Evolutionary conservation across 176 grass and related monocot species (phyloP), one percentile per base, ranked within the genome.

Genomic region (Avena atlantica): DNA sequence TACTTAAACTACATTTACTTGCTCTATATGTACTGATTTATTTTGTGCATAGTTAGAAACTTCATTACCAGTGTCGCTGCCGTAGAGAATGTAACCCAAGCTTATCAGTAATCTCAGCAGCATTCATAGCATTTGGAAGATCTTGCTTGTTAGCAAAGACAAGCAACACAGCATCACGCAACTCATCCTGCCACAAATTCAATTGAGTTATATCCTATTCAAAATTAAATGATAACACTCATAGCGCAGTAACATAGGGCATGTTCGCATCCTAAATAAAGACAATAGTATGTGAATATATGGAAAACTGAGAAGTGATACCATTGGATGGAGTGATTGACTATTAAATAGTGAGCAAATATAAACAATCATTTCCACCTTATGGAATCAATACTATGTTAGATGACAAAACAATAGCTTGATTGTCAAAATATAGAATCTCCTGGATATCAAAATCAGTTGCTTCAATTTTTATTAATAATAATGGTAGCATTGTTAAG

Each of bases 101-200:
- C 83, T 85, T 85, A 85, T 85, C 83, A 65, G 83, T 85, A 14
- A 85, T 85, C 72, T 85, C 83, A 51, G 83, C 83, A 12, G 83
- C 83, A 65, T 85, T 85, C 83, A 85, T 85, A 65, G 83, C 83
- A 85, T 85, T 85, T 37, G 83, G 83, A 63, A 85, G 83, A 85
- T 85, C 83, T 85, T 85, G 83, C 58, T 85, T 85, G 44, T 85
- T 85, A 17, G 83, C 83, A 23, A 85, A 85, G 25, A 85, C 83
- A 85, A 85, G 83, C 71, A 85, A 85, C 71, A 85, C 71, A 76
- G 83, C 71, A 0, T 76, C 71, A 7, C 83, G 71, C 47, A 85
- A 52, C 71, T 85, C 83, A 76, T 85, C 83, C 83, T 85, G 71
- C 42, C 71, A 52, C 34, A 59, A 74, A 76, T 76, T 27, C 12